Conservation (phyloP, 257 asterid genomes). For the Primulina eburnea region DNA sequence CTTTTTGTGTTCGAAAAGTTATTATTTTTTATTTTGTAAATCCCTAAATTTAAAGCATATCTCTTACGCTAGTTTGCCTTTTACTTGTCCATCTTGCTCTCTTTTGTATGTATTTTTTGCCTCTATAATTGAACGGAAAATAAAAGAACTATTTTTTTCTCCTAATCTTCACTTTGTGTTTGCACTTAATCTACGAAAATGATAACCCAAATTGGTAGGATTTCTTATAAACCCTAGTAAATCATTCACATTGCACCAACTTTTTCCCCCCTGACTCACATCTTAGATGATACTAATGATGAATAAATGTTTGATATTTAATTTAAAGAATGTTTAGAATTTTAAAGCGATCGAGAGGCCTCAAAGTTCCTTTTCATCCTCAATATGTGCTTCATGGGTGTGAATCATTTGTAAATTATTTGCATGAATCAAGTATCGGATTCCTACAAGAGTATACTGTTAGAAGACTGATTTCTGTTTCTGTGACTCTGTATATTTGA, state of each 20-base stretch:
- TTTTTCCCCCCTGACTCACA: background rate
- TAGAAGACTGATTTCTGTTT: slow-evolving; percentile 9
- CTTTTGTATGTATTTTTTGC: background rate
- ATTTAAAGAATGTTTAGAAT: background rate
- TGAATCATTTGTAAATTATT: background rate
- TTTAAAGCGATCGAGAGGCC: slow-evolving; percentile 12
- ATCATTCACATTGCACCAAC: too few relatives aligned
- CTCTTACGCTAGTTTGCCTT: background rate
- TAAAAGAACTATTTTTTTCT: too few relatives aligned
- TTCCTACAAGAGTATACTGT: background rate
- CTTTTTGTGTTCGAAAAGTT: background rate
- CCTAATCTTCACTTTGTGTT: background rate
- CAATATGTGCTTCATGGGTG: slow-evolving; percentile 6
- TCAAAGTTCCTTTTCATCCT: slow-evolving; percentile 17
- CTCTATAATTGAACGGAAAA: too few relatives aligned
- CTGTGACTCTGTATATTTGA: slow-evolving; percentile 17
- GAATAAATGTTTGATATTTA: background rate
- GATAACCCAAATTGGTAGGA: background rate
- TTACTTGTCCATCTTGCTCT: background rate
- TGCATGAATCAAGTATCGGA: slow-evolving; percentile 16
- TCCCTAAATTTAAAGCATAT: background rate
- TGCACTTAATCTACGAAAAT: background rate
- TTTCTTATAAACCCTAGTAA: background rate
- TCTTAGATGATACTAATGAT: slow-evolving; percentile 11
- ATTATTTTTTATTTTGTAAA: too few relatives aligned